Conservation (phyloP, 164 flowering plant species). For the Nelumbo lutea region DNA sequence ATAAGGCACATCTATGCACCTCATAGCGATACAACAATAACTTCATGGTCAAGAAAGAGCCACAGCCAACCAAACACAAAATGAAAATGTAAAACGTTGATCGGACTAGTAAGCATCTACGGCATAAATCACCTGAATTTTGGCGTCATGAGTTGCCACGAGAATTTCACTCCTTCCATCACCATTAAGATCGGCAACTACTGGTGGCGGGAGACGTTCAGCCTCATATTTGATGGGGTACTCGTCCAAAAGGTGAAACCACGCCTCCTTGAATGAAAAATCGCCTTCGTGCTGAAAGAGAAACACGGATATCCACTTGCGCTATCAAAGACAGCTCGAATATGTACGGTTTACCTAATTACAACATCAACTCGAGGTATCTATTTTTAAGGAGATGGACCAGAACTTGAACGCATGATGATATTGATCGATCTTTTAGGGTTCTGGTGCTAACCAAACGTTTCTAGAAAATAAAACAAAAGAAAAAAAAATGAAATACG, state of each 20-base stretch:
- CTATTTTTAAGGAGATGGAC: not conserved
- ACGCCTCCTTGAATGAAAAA: constrained; percentile 88
- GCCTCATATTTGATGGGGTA: constrained; percentile 91
- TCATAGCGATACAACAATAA: not conserved
- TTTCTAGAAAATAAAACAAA: not conserved
- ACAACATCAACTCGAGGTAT: no score
- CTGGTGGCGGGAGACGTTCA: constrained; percentile 92
- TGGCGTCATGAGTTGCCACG: constrained; percentile 94
- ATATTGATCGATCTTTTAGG: not conserved
- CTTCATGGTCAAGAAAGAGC: not conserved
- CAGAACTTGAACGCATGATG: not conserved
- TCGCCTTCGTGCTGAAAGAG: constrained; percentile 80
- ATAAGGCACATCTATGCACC: no score
- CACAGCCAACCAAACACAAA: not conserved
- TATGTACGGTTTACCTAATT: not conserved
- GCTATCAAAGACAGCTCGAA: not conserved
- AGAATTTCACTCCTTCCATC: constrained; percentile 90
- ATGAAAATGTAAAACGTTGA: not conserved
- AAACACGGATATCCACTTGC: not conserved
- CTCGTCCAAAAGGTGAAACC: constrained; percentile 88
- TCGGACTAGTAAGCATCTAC: not conserved
- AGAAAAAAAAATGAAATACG: not conserved
- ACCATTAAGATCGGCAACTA: constrained; percentile 89
- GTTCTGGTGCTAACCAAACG: not conserved
- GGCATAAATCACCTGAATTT: constrained; percentile 63